phyloP scores from a whole-genome alignment of 352 stramenopile species.

The Pythium sukuiense region DNA sequence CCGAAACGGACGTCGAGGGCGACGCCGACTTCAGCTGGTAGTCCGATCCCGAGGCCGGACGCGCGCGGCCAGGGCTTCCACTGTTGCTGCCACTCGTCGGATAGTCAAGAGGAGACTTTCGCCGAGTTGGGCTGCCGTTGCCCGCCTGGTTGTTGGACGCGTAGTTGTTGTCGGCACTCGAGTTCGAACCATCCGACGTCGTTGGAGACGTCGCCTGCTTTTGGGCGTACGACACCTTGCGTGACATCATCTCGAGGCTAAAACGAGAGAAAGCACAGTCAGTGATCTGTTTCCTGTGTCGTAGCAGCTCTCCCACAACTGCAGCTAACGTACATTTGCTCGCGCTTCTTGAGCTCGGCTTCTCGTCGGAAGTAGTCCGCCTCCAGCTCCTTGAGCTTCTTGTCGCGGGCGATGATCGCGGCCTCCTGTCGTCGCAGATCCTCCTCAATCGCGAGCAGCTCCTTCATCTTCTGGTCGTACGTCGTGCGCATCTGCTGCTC shows the following conservation, averaged over 20 bases:
- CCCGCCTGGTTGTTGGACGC: constrained; percentile 34
- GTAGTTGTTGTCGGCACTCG: constrained; percentile 73
- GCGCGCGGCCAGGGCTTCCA: constrained; percentile 40
- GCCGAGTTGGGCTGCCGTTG: constrained; percentile 23
- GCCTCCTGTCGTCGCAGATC: constrained; percentile 84
- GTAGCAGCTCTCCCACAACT: too few species aligned
- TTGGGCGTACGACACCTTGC: constrained; percentile 65
- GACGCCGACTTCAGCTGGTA: constrained; percentile 25
- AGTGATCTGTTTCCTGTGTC: too few species aligned
- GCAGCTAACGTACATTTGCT: constrained; percentile 77
- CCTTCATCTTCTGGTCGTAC: constrained; percentile 89
- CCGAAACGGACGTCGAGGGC: background rate
- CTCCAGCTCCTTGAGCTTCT: constrained; percentile 86
- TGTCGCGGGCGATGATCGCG: constrained; percentile 79
- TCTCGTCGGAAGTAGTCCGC: constrained; percentile 80
- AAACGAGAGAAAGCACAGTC: background rate
- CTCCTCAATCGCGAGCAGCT: constrained; percentile 82
- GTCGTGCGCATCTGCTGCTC: constrained; percentile 76
- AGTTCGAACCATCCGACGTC: constrained; percentile 77
- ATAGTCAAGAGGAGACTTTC: constrained; percentile 25
- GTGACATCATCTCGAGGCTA: constrained; percentile 77
- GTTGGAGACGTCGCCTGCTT: constrained; percentile 68
- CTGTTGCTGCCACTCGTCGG: constrained; percentile 36
- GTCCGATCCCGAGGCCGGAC: constrained; percentile 19
- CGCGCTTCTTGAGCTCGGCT: constrained; percentile 79